Base-by-base conservation (phyloP, 495 filamentous ascomycete genomes). In the Penicillium argentinense region DNA sequence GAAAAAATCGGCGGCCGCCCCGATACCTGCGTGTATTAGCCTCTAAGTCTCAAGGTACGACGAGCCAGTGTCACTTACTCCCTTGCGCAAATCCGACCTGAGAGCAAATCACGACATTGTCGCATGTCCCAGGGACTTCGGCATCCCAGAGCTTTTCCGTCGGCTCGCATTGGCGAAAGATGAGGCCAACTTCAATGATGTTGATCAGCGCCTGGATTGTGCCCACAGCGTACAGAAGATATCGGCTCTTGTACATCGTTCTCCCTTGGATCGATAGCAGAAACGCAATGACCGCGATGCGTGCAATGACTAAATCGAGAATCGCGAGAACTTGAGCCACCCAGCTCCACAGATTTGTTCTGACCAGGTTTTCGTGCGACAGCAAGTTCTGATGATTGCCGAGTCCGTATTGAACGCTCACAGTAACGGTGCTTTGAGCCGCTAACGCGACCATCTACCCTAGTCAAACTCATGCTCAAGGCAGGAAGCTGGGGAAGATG, bases 211-310 rank as follows among this genome's bases (percentile, higher is more conserved):
- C 43, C 25, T 66, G 63, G 3, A 47, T 46, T 7, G 49, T 38
- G 1, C 55, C 62, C 16, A 68, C 57, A 30, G 54, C 46, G 37
- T 66, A 66, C 2, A 66, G 53, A 8, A 62, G 34, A 34, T 40
- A 54, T 19, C 42, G 47, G 14, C 53, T 46, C 34, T 45, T 55
- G 33, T 46, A 47, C 17, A 46, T 25, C 11, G 53, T 59, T 16
- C 57, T 29, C n/a, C 42, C 45, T 41, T 68, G 64, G 9, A 68
- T 53, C 8, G 57, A 42, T 7, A 66, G 44, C 5, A 68, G 45
- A n/a, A 68, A 61, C 6, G 64, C 51, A 41, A 66, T 62, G n/a
- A 68, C 57, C 12, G 60, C 60, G 19, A 52, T 54, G 26, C 62
- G 55, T 0, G 60, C 63, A 29, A 60, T 49, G 1, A 51, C 58